A percentile compares a stretch with the other conserved stretches of the same genome.
Evolutionary conservation across 73 alveolate species (phyloP).

Genomic region (Paraurostyla sp.): DNA sequence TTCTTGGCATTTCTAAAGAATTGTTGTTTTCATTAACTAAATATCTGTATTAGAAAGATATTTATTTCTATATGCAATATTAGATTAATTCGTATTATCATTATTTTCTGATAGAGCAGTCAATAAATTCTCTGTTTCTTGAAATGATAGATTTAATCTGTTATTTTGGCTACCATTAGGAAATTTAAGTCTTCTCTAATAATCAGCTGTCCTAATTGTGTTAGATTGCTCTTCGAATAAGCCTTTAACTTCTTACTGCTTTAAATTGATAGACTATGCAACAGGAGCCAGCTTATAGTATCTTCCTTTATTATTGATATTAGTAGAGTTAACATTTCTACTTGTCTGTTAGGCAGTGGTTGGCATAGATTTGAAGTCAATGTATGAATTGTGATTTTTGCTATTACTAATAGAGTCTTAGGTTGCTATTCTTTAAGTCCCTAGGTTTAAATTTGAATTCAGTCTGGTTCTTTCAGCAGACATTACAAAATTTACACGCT

Average conservation of each 20-base stretch:
- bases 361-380: slow-evolving; percentile 18
- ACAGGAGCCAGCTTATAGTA: background rate
- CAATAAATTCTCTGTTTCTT: background rate
- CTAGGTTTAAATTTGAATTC: background rate
- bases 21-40: background rate
- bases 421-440: background rate
- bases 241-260: background rate
- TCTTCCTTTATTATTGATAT: background rate
- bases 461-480: background rate
- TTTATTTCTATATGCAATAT: background rate
- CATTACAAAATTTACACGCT: background rate
- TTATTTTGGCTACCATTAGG: background rate
- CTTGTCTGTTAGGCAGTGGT: slow-evolving; percentile 38
- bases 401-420: background rate
- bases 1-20: slow-evolving; percentile 27
- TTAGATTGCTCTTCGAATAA: slow-evolving; percentile 29
- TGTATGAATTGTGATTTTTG: background rate
- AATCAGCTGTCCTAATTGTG: background rate
- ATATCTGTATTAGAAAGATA: background rate
- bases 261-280: background rate
- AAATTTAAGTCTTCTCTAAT: background rate
- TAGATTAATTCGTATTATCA: background rate
- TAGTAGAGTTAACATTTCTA: background rate
- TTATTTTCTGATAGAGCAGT: background rate
- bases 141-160: slow-evolving; percentile 1